phyloP scores from a whole-genome alignment of 75 land plant species.

The Pinus taeda region DNA sequence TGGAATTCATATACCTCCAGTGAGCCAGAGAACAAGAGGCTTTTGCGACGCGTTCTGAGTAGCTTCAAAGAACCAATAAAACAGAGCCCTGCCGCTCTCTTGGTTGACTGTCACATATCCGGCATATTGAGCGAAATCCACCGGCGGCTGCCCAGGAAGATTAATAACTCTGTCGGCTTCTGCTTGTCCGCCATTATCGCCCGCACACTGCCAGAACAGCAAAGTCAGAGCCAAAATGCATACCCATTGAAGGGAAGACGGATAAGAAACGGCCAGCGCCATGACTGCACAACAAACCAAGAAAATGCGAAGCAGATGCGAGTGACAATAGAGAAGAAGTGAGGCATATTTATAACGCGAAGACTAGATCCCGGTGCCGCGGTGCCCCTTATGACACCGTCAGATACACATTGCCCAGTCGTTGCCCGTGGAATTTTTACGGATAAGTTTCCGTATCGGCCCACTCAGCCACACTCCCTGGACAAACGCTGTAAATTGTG shows the following conservation, averaged over 20 bases:
- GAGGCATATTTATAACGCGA: too few species aligned
- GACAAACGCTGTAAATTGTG: too few species aligned
- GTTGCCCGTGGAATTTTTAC: too few species aligned
- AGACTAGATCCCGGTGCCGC: too few species aligned
- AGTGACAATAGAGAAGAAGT: too few species aligned
- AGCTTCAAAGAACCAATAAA: constrained; percentile 66
- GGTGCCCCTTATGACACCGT: too few species aligned
- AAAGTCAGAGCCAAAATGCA: not conserved
- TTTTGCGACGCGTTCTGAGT: constrained; percentile 12
- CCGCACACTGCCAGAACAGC: not conserved
- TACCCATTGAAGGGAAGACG: too few species aligned
- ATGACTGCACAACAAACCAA: not conserved
- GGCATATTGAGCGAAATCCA: constrained; percentile 38
- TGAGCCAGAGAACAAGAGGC: constrained; percentile 65
- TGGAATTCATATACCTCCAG: too few species aligned
- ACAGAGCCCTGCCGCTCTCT: constrained; percentile 26
- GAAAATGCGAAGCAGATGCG: too few species aligned
- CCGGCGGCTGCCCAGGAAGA: constrained; percentile 49
- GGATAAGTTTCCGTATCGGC: too few species aligned
- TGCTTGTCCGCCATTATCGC: not conserved
- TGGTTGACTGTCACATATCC: constrained; percentile 34
- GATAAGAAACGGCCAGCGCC: not conserved
- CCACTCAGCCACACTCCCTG: too few species aligned
- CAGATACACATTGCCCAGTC: too few species aligned
- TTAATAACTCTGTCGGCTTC: constrained; percentile 18